Evolutionary conservation across 75 land plant genomes (phyloP).

Genomic region (Cryptomeria japonica): DNA sequence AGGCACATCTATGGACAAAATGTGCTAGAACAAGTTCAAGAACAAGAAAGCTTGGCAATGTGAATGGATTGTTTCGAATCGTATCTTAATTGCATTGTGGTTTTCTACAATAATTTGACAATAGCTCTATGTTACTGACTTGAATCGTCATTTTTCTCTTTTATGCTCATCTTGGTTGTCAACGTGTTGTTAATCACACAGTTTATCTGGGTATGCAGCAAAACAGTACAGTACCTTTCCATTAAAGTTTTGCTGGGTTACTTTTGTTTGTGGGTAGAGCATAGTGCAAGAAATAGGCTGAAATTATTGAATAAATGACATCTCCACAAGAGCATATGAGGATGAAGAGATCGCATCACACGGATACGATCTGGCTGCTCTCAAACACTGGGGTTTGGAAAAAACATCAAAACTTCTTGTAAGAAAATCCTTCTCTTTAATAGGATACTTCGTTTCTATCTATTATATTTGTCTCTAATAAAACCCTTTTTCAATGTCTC

Average conservation of each 20-base stretch:
- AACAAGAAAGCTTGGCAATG: conserved; percentile 77
- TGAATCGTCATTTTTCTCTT: too few relatives aligned
- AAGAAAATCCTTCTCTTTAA: neutral
- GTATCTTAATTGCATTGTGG: too few relatives aligned
- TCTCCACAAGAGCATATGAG: conserved; percentile 66
- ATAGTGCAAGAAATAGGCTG: neutral
- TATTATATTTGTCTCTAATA: neutral
- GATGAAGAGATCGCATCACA: conserved; percentile 68
- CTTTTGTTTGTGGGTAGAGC: neutral
- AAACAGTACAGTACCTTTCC: neutral
- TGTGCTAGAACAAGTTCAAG: conserved; percentile 61
- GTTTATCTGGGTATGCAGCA: conserved; percentile 5
- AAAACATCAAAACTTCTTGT: conserved; percentile 67
- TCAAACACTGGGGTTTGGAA: conserved; percentile 70
- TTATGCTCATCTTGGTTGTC: neutral
- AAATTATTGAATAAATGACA: neutral
- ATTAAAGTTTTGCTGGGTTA: neutral
- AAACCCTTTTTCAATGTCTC: neutral
- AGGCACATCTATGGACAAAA: conserved; percentile 81
- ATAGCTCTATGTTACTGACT: too few relatives aligned
- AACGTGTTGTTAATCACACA: neutral
- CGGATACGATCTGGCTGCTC: conserved; percentile 77
- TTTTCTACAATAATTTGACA: too few relatives aligned
- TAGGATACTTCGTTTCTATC: neutral
- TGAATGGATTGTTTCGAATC: neutral